Percentiles rank a stretch among this genome's conserved stretches.
phyloP scores from a whole-genome alignment of 2,329 filamentous ascomycete genomes.

The Pyricularia sp. region DNA sequence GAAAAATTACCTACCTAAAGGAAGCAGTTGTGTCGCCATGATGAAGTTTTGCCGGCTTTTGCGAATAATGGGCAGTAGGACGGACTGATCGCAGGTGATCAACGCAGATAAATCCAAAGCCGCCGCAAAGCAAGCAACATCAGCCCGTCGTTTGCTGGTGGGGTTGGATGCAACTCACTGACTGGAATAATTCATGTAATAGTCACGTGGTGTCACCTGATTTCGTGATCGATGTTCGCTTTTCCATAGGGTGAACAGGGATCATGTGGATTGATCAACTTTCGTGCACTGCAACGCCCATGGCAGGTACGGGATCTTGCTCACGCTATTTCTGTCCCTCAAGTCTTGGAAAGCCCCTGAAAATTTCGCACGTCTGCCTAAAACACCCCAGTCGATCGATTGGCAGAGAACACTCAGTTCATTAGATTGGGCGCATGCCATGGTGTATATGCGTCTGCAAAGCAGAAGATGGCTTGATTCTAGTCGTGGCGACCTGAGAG shows the following conservation, averaged over 20 bases:
- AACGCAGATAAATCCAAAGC: neutral
- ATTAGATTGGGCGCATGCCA: neutral
- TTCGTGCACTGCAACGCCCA: too few species aligned
- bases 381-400: neutral
- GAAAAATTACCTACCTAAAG: slow-evolving; percentile 41
- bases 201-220: neutral
- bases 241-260: neutral
- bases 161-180: neutral
- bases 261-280: neutral
- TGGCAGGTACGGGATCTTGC: neutral
- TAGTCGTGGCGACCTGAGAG: neutral
- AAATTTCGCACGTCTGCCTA: neutral
- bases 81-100: neutral
- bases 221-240: neutral
- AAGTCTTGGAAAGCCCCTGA: neutral
- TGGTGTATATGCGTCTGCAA: neutral
- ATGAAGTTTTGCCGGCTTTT: neutral
- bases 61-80: neutral
- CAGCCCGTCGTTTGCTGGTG: neutral
- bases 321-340: neutral
- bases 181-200: neutral
- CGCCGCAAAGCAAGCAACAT: neutral
- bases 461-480: slow-evolving; percentile 1
- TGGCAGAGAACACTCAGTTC: neutral
- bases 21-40: slow-evolving; percentile 64